Conservation (phyloP, 1,284 basidiomycete genomes). For the Ustilago bromivora region DNA sequence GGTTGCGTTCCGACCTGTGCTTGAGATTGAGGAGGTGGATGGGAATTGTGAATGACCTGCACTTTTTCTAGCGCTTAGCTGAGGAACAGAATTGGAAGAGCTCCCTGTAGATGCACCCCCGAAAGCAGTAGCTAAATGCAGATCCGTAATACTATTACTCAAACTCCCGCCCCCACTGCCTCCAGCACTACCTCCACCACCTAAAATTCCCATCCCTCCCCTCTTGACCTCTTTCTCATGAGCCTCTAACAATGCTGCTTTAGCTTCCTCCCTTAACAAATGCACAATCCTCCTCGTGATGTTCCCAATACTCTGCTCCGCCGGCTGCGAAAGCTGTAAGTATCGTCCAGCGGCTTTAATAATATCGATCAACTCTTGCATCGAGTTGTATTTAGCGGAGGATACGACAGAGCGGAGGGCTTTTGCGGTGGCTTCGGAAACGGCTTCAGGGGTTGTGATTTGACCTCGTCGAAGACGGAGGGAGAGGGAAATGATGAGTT, state of each 20-base stretch:
- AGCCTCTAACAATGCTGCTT: conserved; percentile 50
- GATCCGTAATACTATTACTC: conserved; percentile 45
- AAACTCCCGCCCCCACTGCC: conserved; percentile 33
- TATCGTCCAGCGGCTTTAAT: conserved; percentile 84
- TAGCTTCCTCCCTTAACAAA: conserved; percentile 86
- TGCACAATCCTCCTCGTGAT: conserved; percentile 90
- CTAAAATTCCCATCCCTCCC: background rate
- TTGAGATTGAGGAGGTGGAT: conserved; percentile 15
- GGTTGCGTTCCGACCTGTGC: conserved; percentile 3
- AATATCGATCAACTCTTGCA: conserved; percentile 85
- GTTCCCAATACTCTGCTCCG: conserved; percentile 93
- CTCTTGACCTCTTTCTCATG: conserved; percentile 31
- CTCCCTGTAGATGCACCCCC: conserved; percentile 20
- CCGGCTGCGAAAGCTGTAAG: conserved; percentile 86
- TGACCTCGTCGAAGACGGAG: conserved; percentile 54
- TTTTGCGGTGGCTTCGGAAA: conserved; percentile 88
- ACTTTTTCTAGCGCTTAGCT: background rate
- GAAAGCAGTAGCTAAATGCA: conserved; percentile 38
- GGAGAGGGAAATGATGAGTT: conserved; percentile 52
- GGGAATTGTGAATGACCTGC: conserved; percentile 29
- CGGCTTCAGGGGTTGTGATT: conserved; percentile 65
- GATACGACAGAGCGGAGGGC: conserved; percentile 89
- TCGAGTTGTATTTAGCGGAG: conserved; percentile 84
- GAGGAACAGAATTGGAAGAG: conserved; percentile 25
- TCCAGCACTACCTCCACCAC: conserved; percentile 13